Evolutionary conservation across 306 rosid genomes (phyloP), one percentile per base, ranked within the genome.

Genomic region (Vigna nakashimae): DNA sequence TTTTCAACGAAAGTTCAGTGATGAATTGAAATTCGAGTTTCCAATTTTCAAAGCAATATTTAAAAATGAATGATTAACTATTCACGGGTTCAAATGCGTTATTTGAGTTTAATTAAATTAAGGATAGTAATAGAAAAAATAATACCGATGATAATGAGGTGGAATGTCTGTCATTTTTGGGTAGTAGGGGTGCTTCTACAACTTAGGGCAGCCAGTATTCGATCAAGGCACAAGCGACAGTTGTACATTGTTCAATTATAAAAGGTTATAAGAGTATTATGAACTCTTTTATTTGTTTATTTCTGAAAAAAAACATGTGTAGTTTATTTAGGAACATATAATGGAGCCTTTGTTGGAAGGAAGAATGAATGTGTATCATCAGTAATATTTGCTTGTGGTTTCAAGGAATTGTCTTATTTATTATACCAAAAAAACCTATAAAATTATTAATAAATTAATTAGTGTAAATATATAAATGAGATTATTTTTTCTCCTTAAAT

Each of bases 91-190:
- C 67, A 66, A 22, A 43, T 46, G 69, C 11, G n/a, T 46, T 82
- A 70, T 45, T 13, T 58, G 16, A 77, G 80, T 85, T 83, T 34
- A 34, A 24, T 55, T 55, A 18, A 20, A 22, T 11, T 56, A 51
- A n/a, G 87, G 10, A 3, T 42, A 9, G 9, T 9, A 0, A 42
- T 8, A 42, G 2, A 1, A 42, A 42, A 9, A 9, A 42, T 42
- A 42, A 0, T 40, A 40, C 8, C 9, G 2, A 38, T 38, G 9
- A 38, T 6, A 38, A 38, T 38, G 7, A 38, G 86, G 87, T 67
- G 78, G 89, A 63, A 87, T 84, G 87, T 80, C 85, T 87, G 89
- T 80, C 81, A 16, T 66, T 28, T 30, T 50, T 45, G 32, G 15
- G 34, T 26, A 8, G 12, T 53, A 11, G 20, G 49, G 7, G n/a